These are phyloP conservation scores for Solanum chmielewskii DNA, from an alignment of 257 asterid genomes.

Conservation along the genomic window DNA sequence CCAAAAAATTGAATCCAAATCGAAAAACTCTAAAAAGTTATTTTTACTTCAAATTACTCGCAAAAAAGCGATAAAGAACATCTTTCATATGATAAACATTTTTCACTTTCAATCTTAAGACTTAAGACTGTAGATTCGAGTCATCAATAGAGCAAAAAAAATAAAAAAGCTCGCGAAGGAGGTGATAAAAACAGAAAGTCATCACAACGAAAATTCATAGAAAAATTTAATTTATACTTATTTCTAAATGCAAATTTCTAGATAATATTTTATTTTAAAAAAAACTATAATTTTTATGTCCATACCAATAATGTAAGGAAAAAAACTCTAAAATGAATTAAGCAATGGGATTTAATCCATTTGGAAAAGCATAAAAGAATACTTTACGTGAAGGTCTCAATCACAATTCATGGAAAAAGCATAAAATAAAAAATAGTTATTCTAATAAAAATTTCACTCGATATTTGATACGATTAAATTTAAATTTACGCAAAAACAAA, in stretches of 20 bases:
- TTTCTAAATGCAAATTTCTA: background rate
- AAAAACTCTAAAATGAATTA: too few relatives aligned
- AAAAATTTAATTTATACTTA: background rate
- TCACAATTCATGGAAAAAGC: background rate
- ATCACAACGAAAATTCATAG: background rate
- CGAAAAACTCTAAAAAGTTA: background rate
- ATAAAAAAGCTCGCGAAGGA: background rate
- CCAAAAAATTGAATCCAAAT: background rate
- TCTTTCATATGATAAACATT: too few relatives aligned
- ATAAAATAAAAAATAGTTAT: background rate
- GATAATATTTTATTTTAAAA: too few relatives aligned
- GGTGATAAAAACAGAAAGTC: accelerated
- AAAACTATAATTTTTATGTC: background rate
- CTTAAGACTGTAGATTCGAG: too few relatives aligned
- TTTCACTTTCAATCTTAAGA: too few relatives aligned
- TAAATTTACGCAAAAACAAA: background rate
- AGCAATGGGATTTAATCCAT: background rate
- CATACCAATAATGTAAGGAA: background rate
- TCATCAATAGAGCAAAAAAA: too few relatives aligned
- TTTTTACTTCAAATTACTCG: background rate
- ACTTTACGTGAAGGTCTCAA: background rate
- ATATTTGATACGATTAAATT: background rate
- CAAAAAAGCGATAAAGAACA: background rate
- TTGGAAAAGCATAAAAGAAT: background rate
- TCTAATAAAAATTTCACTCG: background rate